phyloP scores from a whole-genome alignment of 2,329 filamentous ascomycete species.

The Diaporthe sp. region DNA sequence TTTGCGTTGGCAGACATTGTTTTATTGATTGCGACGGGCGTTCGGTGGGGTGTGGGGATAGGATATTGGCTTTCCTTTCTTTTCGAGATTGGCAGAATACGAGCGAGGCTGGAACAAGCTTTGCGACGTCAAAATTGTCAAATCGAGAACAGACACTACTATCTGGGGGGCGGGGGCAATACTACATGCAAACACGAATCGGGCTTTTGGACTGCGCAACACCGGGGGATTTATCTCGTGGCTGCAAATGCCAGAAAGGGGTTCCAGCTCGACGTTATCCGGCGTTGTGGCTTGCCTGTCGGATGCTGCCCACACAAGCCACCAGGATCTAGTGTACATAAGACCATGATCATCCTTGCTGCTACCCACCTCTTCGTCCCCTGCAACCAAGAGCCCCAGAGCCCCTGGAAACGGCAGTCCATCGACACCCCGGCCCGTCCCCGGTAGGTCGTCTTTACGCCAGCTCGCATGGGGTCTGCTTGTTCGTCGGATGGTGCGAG shows the following conservation, averaged over 20 bases:
- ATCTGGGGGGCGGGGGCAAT: neutral
- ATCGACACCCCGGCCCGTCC: no score
- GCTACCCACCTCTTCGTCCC: constrained; percentile 6
- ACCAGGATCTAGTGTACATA: neutral
- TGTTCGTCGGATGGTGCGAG: neutral
- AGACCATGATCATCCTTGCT: constrained; percentile 2
- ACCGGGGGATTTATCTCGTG: constrained; percentile 15
- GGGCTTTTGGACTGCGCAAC: neutral
- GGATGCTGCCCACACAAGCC: constrained; percentile 19
- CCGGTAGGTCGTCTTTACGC: neutral
- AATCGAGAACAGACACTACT: neutral
- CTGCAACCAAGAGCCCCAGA: neutral
- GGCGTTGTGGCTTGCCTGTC: neutral
- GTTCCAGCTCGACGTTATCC: constrained; percentile 12
- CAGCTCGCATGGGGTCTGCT: neutral
- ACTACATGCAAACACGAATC: constrained; percentile 9
- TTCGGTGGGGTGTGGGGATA: constrained; percentile 3
- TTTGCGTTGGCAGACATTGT: constrained; percentile 16
- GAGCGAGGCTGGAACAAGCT: neutral
- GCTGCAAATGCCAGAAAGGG: neutral
- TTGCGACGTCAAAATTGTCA: neutral
- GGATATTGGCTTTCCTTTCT: neutral
- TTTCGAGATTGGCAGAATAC: constrained; percentile 8
- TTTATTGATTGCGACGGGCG: constrained; percentile 1
- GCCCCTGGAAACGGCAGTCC: neutral